phyloP scores from a whole-genome alignment of 2,329 filamentous ascomycete genomes.

The Anthostomella pinea region DNA sequence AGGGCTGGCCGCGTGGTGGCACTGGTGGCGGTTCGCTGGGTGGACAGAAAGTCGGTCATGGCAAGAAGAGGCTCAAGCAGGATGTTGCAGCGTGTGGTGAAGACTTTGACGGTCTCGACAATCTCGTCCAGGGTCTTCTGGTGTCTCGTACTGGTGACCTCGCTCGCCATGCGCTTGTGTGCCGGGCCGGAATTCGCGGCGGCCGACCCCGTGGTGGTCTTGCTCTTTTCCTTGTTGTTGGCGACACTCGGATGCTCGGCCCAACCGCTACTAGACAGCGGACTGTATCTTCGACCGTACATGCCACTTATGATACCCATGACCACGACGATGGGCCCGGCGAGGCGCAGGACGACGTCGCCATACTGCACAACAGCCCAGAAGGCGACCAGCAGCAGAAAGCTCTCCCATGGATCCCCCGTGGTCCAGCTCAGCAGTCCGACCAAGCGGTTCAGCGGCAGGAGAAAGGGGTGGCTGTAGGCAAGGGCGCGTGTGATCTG shows the following conservation, averaged over 20 bases:
- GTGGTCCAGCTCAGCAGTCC: slow-evolving; percentile 93
- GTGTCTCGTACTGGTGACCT: slow-evolving; percentile 66
- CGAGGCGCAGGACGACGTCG: slow-evolving; percentile 74
- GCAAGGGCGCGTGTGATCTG: slow-evolving; percentile 91
- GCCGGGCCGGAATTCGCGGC: slow-evolving; percentile 25
- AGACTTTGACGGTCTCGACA: slow-evolving; percentile 84
- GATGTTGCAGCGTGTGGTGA: slow-evolving; percentile 89
- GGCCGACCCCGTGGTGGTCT: slow-evolving; percentile 30
- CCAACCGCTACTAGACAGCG: slow-evolving; percentile 82
- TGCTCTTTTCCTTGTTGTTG: slow-evolving; percentile 27
- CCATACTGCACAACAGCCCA: slow-evolving; percentile 88
- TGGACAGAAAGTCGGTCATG: slow-evolving; percentile 90
- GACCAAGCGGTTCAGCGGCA: slow-evolving; percentile 80
- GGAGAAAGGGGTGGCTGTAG: slow-evolving; percentile 91
- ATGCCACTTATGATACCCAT: slow-evolving; percentile 80
- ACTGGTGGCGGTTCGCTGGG: slow-evolving; percentile 83
- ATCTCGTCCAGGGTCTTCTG: slow-evolving; percentile 98
- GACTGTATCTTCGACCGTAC: slow-evolving; percentile 88
- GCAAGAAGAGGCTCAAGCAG: slow-evolving; percentile 84
- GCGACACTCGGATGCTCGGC: slow-evolving; percentile 38
- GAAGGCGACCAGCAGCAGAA: slow-evolving; percentile 78
- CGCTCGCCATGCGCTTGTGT: slow-evolving; percentile 49
- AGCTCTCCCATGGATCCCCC: slow-evolving; percentile 94
- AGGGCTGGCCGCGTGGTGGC: slow-evolving; percentile 88
- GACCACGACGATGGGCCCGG: slow-evolving; percentile 81